Base-by-base conservation (phyloP, 2,329 filamentous ascomycete genomes). In the Capronia americana region DNA sequence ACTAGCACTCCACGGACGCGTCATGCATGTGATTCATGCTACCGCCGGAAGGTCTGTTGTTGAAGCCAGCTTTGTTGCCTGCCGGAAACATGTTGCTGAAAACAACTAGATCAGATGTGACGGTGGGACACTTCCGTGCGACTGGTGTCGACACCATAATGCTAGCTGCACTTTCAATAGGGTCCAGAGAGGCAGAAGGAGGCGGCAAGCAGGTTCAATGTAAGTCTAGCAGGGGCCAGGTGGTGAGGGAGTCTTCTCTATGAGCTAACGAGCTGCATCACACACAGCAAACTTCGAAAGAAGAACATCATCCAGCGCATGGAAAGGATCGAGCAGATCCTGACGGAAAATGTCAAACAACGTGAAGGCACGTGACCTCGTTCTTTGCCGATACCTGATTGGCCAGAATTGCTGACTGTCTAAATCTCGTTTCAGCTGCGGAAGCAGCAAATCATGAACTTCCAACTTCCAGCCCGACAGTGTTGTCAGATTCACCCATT, bases 81-180 rank as follows among this genome's bases (percentile, higher is more conserved):
- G 50, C 55, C 54, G 44, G 23, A 64, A 57, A 26, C 26, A 17
- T 24, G 60, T 44, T 12, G 61, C 34, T 64, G 26, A 57, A 38
- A n/a, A 26, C 57, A 17, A 24, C 17, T 61, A 84, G 82, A 85
- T 85, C 66, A 83, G 84, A 77, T 85, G 83, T 68, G 83, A 66
- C 38, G 64, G 64, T 24, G 58, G 51, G 23, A 20, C 23, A 24
- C 64, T 54, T 58, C 64, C 34, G 23, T 66, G 64, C 55, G 51
- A 66, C 34, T 66, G 59, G 58, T 66, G 64, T 41, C 34, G 41
- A 23, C 64, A 66, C 34, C 64, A 66, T 55, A 51, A 54, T 23
- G 24, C 54, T 6, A 26, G 83, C 70, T 85, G 83, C 73, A 84
- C 81, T 7, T 85, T 83, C 70, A 77, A 75, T 30, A 68, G 78